These are phyloP conservation scores for Candida argentea DNA, from an alignment of 805 yeast genomes.

Conservation along the genomic window DNA sequence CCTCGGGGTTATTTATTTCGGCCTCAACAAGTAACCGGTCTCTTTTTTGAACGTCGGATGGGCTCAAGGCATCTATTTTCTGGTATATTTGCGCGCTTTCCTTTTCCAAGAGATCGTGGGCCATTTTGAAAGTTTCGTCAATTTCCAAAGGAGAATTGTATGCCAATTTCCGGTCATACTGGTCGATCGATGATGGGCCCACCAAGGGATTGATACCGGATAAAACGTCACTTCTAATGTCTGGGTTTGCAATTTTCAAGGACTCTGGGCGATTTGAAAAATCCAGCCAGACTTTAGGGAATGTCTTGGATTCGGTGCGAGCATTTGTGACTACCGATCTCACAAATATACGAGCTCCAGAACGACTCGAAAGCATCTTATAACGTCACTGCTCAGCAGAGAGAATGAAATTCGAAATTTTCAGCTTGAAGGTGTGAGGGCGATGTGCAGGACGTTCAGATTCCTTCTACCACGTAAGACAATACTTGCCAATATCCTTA, in stretches of 20 bases:
- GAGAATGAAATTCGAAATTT: no score
- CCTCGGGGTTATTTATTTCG: slow-evolving; percentile 78
- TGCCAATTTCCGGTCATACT: slow-evolving; percentile 31
- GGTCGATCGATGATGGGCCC: slow-evolving; percentile 47
- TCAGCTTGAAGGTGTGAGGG: no score
- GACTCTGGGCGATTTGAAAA: slow-evolving; percentile 18
- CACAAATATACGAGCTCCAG: no score
- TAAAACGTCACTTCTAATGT: slow-evolving; percentile 14
- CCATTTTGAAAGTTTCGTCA: slow-evolving; percentile 61
- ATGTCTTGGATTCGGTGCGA: no score
- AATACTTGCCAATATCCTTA: no score
- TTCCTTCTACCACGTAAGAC: no score
- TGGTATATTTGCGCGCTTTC: slow-evolving; percentile 34
- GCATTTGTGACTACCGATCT: no score
- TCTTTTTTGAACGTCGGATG: not conserved
- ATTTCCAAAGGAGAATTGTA: slow-evolving; percentile 64
- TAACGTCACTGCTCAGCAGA: no score
- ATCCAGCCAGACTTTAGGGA: slow-evolving; percentile 26
- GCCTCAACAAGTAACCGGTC: slow-evolving; percentile 43
- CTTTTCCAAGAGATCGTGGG: slow-evolving; percentile 49
- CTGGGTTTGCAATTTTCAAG: slow-evolving; percentile 14
- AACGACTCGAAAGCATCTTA: no score
- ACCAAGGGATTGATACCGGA: slow-evolving; percentile 12
- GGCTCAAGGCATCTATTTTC: slow-evolving; percentile 7
- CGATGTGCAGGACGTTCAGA: no score